phyloP scores from a whole-genome alignment of 2,329 filamentous ascomycete genomes.

The Incumbomyces lentus region DNA sequence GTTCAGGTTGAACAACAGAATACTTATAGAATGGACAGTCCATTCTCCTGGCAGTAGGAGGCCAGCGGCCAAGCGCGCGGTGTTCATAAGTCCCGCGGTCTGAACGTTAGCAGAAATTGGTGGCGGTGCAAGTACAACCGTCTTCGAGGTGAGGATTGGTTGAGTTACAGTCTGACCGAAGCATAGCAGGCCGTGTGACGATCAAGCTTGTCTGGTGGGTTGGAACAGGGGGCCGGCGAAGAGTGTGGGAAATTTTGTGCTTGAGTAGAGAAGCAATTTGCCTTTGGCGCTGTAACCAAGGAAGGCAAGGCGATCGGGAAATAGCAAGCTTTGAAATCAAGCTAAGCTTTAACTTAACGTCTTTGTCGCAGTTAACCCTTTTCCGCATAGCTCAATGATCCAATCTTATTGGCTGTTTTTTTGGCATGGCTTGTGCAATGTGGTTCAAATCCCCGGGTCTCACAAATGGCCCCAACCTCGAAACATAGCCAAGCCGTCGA shows the following conservation, averaged over 20 bases:
- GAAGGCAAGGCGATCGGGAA: not conserved
- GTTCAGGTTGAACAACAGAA: not conserved
- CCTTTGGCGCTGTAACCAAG: not conserved
- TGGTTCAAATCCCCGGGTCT: not conserved
- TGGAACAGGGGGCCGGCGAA: not conserved
- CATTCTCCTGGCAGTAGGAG: not conserved
- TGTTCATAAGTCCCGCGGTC: not conserved
- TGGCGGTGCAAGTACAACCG: not conserved
- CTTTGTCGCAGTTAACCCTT: not conserved
- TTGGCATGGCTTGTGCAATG: too few relatives aligned
- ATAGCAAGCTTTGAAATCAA: not conserved
- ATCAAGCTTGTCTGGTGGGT: not conserved
- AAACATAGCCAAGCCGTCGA: not conserved
- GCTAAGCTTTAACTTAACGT: not conserved
- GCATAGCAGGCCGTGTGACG: not conserved
- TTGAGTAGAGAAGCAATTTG: not conserved
- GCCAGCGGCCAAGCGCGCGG: not conserved
- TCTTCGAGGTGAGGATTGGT: not conserved
- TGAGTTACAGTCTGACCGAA: not conserved
- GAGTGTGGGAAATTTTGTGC: not conserved
- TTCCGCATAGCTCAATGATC: not conserved
- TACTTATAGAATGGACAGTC: constrained; percentile 1
- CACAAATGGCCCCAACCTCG: not conserved
- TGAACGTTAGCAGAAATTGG: constrained; percentile 2
- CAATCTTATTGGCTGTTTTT: not conserved